Percentiles rank a stretch among this genome's conserved stretches.
Evolutionary conservation across 768 basidiomycete species (phyloP).

Genomic region (Kwoniella bestiolae): DNA sequence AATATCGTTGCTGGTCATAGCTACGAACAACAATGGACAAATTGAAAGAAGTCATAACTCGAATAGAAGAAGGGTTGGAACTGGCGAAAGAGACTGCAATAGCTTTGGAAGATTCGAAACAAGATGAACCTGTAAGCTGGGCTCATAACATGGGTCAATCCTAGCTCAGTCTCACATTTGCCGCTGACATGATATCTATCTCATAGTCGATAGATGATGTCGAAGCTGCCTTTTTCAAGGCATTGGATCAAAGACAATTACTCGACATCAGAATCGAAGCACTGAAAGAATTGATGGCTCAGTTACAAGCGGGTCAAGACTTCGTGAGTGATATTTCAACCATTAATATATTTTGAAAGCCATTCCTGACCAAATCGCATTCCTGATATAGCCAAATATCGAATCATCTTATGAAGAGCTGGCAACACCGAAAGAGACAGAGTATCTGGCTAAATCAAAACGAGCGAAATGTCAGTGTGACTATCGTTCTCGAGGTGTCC

Average conservation of each 20-base stretch:
- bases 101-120: slow-evolving; percentile 31
- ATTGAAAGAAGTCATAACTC: slow-evolving; percentile 22
- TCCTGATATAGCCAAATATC: slow-evolving; percentile 21
- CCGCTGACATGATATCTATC: neutral
- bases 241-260: slow-evolving; percentile 27
- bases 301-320: slow-evolving; percentile 17
- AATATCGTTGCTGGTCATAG: slow-evolving; percentile 2
- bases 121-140: slow-evolving; percentile 30
- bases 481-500: neutral
- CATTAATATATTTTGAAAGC: no score
- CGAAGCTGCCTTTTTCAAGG: slow-evolving; percentile 20
- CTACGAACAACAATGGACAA: slow-evolving; percentile 20
- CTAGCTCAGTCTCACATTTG: neutral
- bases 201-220: slow-evolving; percentile 32
- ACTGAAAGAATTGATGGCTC: slow-evolving; percentile 16
- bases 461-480: slow-evolving; percentile 40
- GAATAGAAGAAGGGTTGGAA: slow-evolving; percentile 29
- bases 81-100: slow-evolving; percentile 33
- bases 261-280: slow-evolving; percentile 29
- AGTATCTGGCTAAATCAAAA: slow-evolving; percentile 33
- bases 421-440: slow-evolving; percentile 11
- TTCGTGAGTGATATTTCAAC: slow-evolving; percentile 36
- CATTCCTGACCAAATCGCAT: neutral
- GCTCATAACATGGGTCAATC: neutral
- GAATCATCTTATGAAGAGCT: slow-evolving; percentile 25